These are phyloP conservation scores for Pistacia vera DNA, from an alignment of 345 rosid species.

Conservation along the genomic window DNA sequence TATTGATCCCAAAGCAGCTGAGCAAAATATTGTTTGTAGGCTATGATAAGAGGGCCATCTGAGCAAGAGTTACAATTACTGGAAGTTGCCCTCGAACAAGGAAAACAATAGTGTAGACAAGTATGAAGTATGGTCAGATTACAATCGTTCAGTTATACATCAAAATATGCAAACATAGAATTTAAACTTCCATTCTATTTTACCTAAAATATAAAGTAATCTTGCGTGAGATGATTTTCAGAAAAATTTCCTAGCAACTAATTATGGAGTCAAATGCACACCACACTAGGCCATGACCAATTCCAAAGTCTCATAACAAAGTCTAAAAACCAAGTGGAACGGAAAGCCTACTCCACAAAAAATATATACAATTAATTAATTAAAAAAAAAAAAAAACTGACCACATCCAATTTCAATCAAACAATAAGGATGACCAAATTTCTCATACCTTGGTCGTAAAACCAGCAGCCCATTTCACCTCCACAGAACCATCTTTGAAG, in stretches of 20 bases:
- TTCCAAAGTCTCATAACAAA: constrained; percentile 3
- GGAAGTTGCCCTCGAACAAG: background rate
- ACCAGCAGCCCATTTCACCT: constrained; percentile 87
- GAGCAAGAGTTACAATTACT: background rate
- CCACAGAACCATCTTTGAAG: constrained; percentile 66
- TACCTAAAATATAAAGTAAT: background rate
- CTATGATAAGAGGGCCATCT: background rate
- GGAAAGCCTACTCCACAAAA: background rate
- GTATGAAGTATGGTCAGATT: background rate
- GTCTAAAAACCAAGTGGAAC: background rate
- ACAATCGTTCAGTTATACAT: background rate
- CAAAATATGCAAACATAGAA: background rate
- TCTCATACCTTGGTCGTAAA: constrained; percentile 55
- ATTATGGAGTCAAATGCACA: constrained; percentile 1
- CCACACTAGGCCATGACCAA: background rate
- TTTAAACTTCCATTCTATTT: background rate
- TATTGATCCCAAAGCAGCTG: background rate
- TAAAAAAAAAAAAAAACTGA: too few species aligned
- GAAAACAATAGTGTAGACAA: background rate
- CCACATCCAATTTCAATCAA: background rate
- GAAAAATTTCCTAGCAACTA: constrained; percentile 2
- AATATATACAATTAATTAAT: background rate
- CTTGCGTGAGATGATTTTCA: background rate
- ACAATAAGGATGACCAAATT: constrained; percentile 18
- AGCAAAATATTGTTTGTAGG: background rate